phyloP scores from a whole-genome alignment of 208 protist species.

The Leishmania amazonensis region DNA sequence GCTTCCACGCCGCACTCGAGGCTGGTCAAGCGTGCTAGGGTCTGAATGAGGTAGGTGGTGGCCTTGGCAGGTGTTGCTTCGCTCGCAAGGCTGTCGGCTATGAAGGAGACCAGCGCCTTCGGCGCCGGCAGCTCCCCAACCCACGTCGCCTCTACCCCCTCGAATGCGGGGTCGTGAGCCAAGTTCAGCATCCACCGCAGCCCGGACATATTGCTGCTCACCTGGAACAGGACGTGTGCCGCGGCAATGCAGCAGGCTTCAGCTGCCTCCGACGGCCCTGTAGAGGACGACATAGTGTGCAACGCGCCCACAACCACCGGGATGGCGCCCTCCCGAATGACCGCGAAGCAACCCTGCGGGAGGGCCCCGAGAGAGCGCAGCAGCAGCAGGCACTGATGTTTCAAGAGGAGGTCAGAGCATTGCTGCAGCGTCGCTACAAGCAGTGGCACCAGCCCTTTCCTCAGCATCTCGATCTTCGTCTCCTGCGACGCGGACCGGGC shows the following conservation, averaged over 20 bases:
- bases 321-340: slow-evolving; percentile 64
- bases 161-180: slow-evolving; percentile 28
- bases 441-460: slow-evolving; percentile 55
- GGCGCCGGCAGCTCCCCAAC: slow-evolving; percentile 9
- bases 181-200: slow-evolving; percentile 70
- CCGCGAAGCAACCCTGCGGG: slow-evolving; percentile 71
- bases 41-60: slow-evolving; percentile 20
- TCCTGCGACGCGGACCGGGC: slow-evolving; percentile 79
- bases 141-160: slow-evolving; percentile 13
- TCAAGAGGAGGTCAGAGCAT: slow-evolving; percentile 36
- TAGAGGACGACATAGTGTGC: background rate
- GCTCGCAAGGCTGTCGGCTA: slow-evolving; percentile 24
- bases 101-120: slow-evolving; percentile 12
- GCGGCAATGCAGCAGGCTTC: slow-evolving; percentile 32
- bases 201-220: slow-evolving; percentile 63
- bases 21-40: slow-evolving; percentile 29
- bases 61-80: slow-evolving; percentile 1
- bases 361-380: slow-evolving; percentile 76
- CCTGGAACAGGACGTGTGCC: slow-evolving; percentile 50
- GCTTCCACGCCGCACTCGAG: slow-evolving; percentile 26
- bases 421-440: slow-evolving; percentile 46
- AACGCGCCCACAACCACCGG: slow-evolving; percentile 40
- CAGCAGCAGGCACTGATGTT: slow-evolving; percentile 66
- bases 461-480: slow-evolving; percentile 67
- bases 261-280: slow-evolving; percentile 34